Percentiles rank a stretch among this genome's conserved stretches.
Conservation (phyloP, 768 basidiomycete genomes). For the Kockovaella imperatae region DNA sequence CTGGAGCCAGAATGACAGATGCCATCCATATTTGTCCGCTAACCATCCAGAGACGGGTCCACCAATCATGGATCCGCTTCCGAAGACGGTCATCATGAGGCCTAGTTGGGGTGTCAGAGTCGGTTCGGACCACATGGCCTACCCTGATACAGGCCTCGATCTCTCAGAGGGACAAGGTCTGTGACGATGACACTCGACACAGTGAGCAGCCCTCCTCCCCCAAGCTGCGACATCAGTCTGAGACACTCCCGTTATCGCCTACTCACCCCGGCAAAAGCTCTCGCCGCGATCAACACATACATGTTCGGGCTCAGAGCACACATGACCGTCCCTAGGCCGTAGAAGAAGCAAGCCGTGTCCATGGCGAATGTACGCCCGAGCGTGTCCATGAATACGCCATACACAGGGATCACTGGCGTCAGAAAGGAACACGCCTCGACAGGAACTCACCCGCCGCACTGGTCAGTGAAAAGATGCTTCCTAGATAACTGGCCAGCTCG, state of each 20-base stretch:
- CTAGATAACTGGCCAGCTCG: conserved; percentile 39
- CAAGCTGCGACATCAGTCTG: conserved; percentile 14
- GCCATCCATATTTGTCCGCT: conserved; percentile 41
- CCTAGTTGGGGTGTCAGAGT: conserved; percentile 13
- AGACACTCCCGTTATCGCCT: not conserved
- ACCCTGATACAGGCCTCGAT: conserved; percentile 43
- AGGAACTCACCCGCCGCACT: conserved; percentile 31
- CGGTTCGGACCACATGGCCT: not conserved
- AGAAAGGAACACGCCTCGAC: not conserved
- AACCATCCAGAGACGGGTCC: conserved; percentile 40
- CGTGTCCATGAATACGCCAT: conserved; percentile 40
- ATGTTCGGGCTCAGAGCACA: conserved; percentile 30
- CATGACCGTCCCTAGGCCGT: conserved; percentile 27
- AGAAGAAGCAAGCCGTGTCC: conserved; percentile 35
- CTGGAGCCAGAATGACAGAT: conserved; percentile 37
- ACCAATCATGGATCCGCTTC: conserved; percentile 38
- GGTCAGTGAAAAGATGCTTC: conserved; percentile 34
- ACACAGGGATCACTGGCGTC: conserved; percentile 36
- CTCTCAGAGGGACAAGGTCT: conserved; percentile 39
- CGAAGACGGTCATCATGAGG: conserved; percentile 43
- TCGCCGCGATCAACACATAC: conserved; percentile 28
- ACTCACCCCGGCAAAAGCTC: conserved; percentile 35
- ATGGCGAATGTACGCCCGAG: conserved; percentile 39
- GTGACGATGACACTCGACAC: conserved; percentile 41
- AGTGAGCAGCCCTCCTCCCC: conserved; percentile 41